Percentiles rank a stretch among this genome's conserved stretches.
Conservation (phyloP, 768 basidiomycete species). For the Lactarius sp. region DNA sequence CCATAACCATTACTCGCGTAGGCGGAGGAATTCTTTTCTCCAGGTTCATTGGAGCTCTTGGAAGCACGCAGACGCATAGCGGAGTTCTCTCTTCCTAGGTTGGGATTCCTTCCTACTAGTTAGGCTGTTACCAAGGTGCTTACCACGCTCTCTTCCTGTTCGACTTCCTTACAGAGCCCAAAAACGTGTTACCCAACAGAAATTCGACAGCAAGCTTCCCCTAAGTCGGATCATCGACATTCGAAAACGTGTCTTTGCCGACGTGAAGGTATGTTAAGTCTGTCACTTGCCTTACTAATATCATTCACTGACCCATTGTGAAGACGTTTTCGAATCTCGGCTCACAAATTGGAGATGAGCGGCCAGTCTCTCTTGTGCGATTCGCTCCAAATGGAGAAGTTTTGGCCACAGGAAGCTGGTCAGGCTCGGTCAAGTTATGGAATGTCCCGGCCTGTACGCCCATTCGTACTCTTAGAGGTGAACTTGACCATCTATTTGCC, state of each 20-base stretch:
- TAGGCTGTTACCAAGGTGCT: conserved; percentile 66
- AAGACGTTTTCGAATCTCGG: conserved; percentile 90
- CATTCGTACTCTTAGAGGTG: conserved; percentile 70
- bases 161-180: conserved; percentile 75
- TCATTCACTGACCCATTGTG: neutral
- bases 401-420: conserved; percentile 94
- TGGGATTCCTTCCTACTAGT: conserved; percentile 53
- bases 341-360: conserved; percentile 96
- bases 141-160: conserved; percentile 47
- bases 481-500: conserved; percentile 19
- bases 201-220: conserved; percentile 81
- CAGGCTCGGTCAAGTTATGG: conserved; percentile 93
- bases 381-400: conserved; percentile 89
- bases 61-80: conserved; percentile 83
- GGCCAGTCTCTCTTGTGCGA: conserved; percentile 89
- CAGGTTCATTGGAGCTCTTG: conserved; percentile 81
- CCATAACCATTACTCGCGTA: conserved; percentile 31
- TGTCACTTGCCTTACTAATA: neutral
- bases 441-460: conserved; percentile 87
- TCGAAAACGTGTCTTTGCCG: conserved; percentile 82
- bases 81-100: conserved; percentile 94
- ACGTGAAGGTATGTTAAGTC: conserved; percentile 70
- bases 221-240: conserved; percentile 87
- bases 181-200: conserved; percentile 89
- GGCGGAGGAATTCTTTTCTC: conserved; percentile 96